A percentile compares a stretch with the other conserved stretches of the same genome.
Evolutionary conservation across 257 asterid genomes (phyloP).

Genomic region (Solanum peruvianum): DNA sequence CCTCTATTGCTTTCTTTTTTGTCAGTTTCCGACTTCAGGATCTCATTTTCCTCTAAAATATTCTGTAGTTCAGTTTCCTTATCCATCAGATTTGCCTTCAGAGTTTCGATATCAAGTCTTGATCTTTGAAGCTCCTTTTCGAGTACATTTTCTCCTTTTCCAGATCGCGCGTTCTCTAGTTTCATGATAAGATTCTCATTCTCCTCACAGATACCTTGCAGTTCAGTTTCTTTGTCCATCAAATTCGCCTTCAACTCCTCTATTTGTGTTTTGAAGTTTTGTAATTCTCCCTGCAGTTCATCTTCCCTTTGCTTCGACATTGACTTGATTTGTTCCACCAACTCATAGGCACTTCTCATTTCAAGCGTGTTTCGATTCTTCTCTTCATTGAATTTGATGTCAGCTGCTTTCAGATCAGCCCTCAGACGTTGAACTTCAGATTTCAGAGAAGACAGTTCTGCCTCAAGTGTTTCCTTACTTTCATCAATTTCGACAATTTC

Average conservation of each 20-base stretch:
- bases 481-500: slow-evolving; percentile 1
- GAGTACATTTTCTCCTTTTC: slow-evolving; percentile 24
- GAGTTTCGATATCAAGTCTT: slow-evolving; percentile 18
- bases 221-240: slow-evolving; percentile 84
- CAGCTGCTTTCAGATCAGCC: slow-evolving; percentile 61
- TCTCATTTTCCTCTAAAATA: slow-evolving; percentile 38
- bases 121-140: slow-evolving; percentile 41
- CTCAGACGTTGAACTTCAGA: slow-evolving; percentile 40
- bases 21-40: slow-evolving; percentile 27
- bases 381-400: slow-evolving; percentile 46
- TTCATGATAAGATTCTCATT: slow-evolving; percentile 43
- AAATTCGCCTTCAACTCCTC: slow-evolving; percentile 78
- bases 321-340: slow-evolving; percentile 44
- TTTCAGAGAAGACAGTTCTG: slow-evolving; percentile 32
- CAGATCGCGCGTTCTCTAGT: slow-evolving; percentile 23
- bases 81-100: slow-evolving; percentile 32
- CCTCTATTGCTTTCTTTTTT: slow-evolving; percentile 13
- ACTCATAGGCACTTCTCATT: slow-evolving; percentile 33
- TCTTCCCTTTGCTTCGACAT: slow-evolving; percentile 34
- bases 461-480: slow-evolving; percentile 9
- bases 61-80: slow-evolving; percentile 40
- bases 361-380: slow-evolving; percentile 26
- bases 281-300: slow-evolving; percentile 36
- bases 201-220: slow-evolving; percentile 82
- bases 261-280: slow-evolving; percentile 28